Evolutionary conservation across 2,329 filamentous ascomycete species (phyloP).

Genomic region (Phaeosphaeriaceae sp.): DNA sequence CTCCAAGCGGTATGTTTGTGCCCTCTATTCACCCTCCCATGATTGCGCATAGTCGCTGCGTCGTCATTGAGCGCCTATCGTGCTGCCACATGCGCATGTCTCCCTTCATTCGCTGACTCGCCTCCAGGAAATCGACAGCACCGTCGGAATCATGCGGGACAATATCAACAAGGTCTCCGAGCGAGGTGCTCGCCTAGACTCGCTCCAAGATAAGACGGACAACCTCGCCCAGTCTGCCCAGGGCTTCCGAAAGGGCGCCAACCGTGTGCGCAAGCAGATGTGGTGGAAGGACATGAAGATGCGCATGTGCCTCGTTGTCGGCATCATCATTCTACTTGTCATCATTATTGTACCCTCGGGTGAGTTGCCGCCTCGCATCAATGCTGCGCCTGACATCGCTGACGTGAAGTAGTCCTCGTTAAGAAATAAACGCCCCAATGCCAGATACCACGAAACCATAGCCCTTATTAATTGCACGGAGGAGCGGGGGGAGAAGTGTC

Average conservation of each 20-base stretch:
- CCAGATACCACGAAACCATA: slow-evolving; percentile 38
- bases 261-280: slow-evolving; percentile 92
- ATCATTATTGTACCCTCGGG: slow-evolving; percentile 94
- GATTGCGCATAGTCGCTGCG: slow-evolving; percentile 3
- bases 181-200: slow-evolving; percentile 87
- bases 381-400: slow-evolving; percentile 3
- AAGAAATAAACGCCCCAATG: slow-evolving; percentile 32
- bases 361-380: slow-evolving; percentile 57
- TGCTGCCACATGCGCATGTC: background rate
- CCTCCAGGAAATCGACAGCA: slow-evolving; percentile 91
- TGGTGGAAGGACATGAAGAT: slow-evolving; percentile 99
- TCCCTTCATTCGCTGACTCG: slow-evolving; percentile 18
- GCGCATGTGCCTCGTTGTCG: slow-evolving; percentile 92
- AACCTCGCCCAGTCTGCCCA: slow-evolving; percentile 92
- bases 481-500: slow-evolving; percentile 29
- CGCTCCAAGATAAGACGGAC: slow-evolving; percentile 90
- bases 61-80: slow-evolving; percentile 1
- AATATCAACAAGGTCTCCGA: slow-evolving; percentile 98
- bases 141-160: slow-evolving; percentile 91
- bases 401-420: slow-evolving; percentile 33
- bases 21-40: background rate
- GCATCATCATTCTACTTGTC: slow-evolving; percentile 87
- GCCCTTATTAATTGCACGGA: slow-evolving; percentile 36
- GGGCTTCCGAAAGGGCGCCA: slow-evolving; percentile 94
- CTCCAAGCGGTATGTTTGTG: slow-evolving; percentile 75